Base-by-base conservation (phyloP, 2,329 filamentous ascomycete genomes). In the Ampelomyces quisqualis region DNA sequence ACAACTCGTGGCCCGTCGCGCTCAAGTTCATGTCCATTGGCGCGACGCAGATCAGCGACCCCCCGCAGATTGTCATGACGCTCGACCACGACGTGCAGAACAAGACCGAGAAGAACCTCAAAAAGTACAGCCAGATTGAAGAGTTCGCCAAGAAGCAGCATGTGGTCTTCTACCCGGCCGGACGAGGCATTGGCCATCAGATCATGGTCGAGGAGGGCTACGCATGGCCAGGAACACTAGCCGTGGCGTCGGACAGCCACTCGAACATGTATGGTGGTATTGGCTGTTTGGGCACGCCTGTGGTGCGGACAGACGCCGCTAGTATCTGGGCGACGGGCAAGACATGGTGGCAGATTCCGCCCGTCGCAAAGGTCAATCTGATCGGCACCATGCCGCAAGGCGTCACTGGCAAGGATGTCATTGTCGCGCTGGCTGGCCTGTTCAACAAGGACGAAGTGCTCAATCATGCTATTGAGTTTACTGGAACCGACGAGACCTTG, bases 321-420 rank as follows among this genome's bases (percentile, higher is more conserved):
- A 81, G 79, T 53, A 88, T 96, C 26, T 95, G 85, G 86, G 85
- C 86, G 0, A 95, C 89, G 0, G 82, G 82, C 3, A 74, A 77
- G 52, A 95, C 86, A 0, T 96, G 90, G 90, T 95, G 82, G 82
- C 87, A 94, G 70, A 79, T 93, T 17, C 91, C 91, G 0, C 88
- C 89, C 0, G 80, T 95, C 19, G 88, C 86, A 1, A 85, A 86
- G 69, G 80, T 96, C 17, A 90, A 80, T 0, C 76, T 97, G 8
- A 87, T 78, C 0, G 90, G 90, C 5, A 69, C 80, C 0, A 72
- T 95, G 5, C 90, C 88, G 0, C 72, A 74, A 1, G 90, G 90
- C 8, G 90, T 95, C 1, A 89, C 86, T 0, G 91, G 90, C 20
- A 97, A 98, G 69, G 93, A 97, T 66, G 86, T 95, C 9, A 97